Conservation (phyloP, 257 asterid species). For the Salvia miltiorrhiza region DNA sequence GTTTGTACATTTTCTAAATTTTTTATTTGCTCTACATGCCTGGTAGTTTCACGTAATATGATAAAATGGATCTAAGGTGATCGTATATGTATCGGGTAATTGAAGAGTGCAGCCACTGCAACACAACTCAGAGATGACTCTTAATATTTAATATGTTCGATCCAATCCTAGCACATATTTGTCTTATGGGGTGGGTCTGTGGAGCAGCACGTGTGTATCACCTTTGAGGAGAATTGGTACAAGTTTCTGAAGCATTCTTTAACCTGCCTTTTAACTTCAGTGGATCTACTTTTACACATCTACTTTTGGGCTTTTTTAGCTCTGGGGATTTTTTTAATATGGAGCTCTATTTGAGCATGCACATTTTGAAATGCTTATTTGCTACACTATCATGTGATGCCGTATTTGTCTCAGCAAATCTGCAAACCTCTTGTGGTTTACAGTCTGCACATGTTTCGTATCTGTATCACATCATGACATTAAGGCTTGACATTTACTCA, state of each 20-base stretch:
- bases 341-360: neutral
- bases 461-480: neutral
- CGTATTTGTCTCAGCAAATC: neutral
- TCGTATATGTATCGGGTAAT: neutral
- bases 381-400: neutral
- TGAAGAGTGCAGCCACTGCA: conserved; percentile 8
- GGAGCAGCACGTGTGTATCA: neutral
- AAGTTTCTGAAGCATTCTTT: neutral
- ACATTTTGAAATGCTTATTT: neutral
- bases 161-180: neutral
- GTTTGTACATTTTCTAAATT: conserved; percentile 22
- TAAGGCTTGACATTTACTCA: neutral
- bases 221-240: neutral
- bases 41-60: neutral
- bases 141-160: neutral
- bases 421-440: neutral
- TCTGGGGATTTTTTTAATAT: too few relatives aligned
- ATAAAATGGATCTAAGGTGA: neutral
- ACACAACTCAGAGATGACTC: conserved; percentile 4
- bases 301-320: too few relatives aligned
- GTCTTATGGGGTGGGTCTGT: neutral
- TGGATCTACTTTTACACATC: neutral
- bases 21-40: neutral
- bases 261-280: neutral
- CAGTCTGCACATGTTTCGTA: neutral